Percentiles rank a stretch among this genome's conserved stretches.
phyloP scores from a whole-genome alignment of 106 monocot species.

The Phalaenopsis aphrodite region DNA sequence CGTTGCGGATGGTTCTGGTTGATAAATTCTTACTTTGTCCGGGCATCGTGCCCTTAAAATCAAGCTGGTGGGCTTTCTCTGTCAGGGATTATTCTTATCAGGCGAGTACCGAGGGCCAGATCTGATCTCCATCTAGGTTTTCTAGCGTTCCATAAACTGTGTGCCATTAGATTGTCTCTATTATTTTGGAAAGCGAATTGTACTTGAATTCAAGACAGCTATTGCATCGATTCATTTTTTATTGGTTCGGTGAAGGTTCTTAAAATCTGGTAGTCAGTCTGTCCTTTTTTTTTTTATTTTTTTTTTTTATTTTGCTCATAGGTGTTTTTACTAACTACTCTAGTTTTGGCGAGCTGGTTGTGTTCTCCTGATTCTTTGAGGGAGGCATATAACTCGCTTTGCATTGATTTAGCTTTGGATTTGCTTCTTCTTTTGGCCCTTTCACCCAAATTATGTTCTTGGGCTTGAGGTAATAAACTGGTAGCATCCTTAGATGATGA shows the following conservation, averaged over 20 bases:
- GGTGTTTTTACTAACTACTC: neutral
- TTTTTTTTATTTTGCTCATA: too few relatives aligned
- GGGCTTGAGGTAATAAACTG: neutral
- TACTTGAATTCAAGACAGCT: constrained; percentile 1
- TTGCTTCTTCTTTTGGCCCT: neutral
- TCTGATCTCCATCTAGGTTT: constrained; percentile 3
- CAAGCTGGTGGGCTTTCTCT: neutral
- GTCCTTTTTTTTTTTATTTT: neutral
- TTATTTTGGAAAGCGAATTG: constrained; percentile 4
- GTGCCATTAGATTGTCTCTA: neutral
- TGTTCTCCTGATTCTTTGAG: neutral
- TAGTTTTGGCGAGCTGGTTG: neutral
- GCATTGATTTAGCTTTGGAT: neutral
- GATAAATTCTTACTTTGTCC: neutral
- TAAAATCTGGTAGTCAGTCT: neutral
- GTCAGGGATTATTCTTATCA: neutral
- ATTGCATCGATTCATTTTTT: neutral
- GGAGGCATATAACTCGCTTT: neutral
- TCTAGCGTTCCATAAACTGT: neutral
- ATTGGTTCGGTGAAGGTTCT: neutral
- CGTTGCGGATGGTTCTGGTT: neutral
- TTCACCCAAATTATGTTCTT: constrained; percentile 1
- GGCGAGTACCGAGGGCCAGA: neutral
- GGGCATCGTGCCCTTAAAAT: neutral
- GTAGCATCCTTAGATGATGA: neutral